A percentile compares a stretch with the other conserved stretches of the same genome.
phyloP scores from a whole-genome alignment of 257 asterid genomes.

The Eustoma russellianum region DNA sequence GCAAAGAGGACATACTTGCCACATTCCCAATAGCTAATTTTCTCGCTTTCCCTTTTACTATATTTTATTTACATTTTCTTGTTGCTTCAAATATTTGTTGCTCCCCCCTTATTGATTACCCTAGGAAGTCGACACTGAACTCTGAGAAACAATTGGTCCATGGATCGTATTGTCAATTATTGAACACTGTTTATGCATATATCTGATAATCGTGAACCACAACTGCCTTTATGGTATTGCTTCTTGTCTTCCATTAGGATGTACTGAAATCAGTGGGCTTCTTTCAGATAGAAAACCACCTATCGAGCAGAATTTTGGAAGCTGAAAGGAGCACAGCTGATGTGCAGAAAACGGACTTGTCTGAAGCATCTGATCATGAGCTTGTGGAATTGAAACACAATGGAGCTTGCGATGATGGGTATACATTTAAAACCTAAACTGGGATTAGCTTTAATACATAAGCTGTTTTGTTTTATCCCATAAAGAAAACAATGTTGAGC shows the following conservation, averaged over 20 bases:
- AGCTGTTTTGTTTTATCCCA: too few relatives aligned
- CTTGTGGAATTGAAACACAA: constrained; percentile 17
- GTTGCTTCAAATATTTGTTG: background rate
- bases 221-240: background rate
- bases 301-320: constrained; percentile 20
- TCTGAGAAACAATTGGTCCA: too few relatives aligned
- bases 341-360: constrained; percentile 23
- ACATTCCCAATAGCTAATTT: constrained; percentile 25
- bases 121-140: too few relatives aligned
- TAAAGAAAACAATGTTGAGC: background rate
- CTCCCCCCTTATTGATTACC: background rate
- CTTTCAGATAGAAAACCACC: constrained; percentile 19
- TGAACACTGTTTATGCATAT: background rate
- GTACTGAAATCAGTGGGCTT: background rate
- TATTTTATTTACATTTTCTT: background rate
- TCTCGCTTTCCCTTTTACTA: background rate
- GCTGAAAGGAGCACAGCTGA: constrained; percentile 20
- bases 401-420: constrained; percentile 5
- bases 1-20: constrained; percentile 23
- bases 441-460: too few relatives aligned
- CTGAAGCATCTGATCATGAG: constrained; percentile 29
- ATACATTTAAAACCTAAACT: too few relatives aligned
- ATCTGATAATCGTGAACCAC: background rate
- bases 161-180: background rate
- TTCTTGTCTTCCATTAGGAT: background rate